These are phyloP conservation scores for Pichia sp. DNA, from an alignment of 1,139 yeast genomes.

Conservation along the genomic window DNA sequence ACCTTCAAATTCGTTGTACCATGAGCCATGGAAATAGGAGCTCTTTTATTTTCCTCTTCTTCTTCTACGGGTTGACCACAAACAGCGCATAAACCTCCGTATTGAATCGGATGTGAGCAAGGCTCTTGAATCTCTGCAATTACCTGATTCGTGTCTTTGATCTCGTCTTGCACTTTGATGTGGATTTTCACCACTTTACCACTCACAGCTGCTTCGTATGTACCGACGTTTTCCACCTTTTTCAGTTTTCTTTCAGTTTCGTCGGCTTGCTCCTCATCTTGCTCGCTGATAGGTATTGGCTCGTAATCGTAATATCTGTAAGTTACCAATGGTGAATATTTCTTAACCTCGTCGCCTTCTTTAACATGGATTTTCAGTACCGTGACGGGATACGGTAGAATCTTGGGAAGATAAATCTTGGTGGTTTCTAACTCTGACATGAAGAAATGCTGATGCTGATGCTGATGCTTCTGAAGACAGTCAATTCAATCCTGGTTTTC, in stretches of 20 bases:
- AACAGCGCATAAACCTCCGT: constrained; percentile 89
- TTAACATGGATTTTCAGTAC: constrained; percentile 41
- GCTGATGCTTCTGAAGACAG: too few species aligned
- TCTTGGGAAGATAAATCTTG: constrained; percentile 37
- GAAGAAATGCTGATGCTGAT: too few species aligned
- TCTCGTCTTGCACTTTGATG: constrained; percentile 51
- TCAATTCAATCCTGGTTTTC: too few species aligned
- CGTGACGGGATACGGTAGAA: constrained; percentile 65
- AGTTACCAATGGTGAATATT: constrained; percentile 48
- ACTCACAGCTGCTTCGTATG: constrained; percentile 76
- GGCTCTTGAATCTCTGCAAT: constrained; percentile 65
- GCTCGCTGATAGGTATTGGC: constrained; percentile 42
- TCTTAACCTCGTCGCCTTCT: constrained; percentile 39
- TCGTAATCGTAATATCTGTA: constrained; percentile 65
- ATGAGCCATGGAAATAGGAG: constrained; percentile 85
- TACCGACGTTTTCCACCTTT: constrained; percentile 52
- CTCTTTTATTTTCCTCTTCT: constrained; percentile 72
- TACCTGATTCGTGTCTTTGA: constrained; percentile 40
- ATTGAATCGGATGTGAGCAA: constrained; percentile 91
- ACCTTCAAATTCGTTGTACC: constrained; percentile 83
- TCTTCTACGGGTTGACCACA: constrained; percentile 87
- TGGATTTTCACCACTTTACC: constrained; percentile 52
- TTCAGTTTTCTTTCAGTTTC: constrained; percentile 22
- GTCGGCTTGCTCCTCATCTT: constrained; percentile 32
- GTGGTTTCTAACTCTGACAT: constrained; percentile 27